Conservation (phyloP, 192 early-diverging fungal genomes). For the Coemansia sp. region DNA sequence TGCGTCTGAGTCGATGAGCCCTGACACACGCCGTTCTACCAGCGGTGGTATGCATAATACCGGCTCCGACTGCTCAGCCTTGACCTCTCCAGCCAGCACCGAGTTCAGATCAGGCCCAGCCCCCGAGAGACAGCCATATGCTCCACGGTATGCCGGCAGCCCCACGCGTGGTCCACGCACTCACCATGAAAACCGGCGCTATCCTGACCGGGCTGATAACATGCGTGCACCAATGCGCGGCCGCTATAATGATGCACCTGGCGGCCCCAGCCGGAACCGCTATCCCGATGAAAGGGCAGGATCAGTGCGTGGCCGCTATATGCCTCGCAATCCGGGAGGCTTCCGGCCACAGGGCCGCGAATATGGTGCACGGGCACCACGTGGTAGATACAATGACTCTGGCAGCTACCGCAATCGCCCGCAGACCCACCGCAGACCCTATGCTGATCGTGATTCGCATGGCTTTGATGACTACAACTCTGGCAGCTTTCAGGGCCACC, state of each 20-base stretch:
- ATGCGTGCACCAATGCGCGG: background rate
- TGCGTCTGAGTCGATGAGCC: background rate
- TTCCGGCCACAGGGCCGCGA: background rate
- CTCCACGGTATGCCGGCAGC: background rate
- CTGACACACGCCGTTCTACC: background rate
- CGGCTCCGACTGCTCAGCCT: background rate
- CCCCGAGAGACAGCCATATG: background rate
- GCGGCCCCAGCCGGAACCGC: background rate
- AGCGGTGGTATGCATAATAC: background rate
- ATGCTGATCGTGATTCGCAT: background rate
- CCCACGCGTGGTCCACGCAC: background rate
- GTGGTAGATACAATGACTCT: background rate
- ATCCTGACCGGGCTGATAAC: background rate
- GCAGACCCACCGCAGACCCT: background rate
- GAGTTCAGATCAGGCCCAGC: slow-evolving; percentile 2
- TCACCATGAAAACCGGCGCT: slow-evolving; percentile 1
- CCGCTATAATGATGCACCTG: slow-evolving; percentile 4
- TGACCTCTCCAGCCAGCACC: background rate
- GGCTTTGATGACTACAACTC: background rate
- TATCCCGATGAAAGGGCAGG: background rate
- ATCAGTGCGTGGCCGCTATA: slow-evolving; percentile 3
- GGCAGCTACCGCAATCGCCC: background rate
- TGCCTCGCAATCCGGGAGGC: slow-evolving; percentile 1
- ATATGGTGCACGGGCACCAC: background rate
- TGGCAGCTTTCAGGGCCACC: background rate